Evolutionary conservation across 2,329 filamentous ascomycete species (phyloP).

Genomic region (Harringtonia lauricola): DNA sequence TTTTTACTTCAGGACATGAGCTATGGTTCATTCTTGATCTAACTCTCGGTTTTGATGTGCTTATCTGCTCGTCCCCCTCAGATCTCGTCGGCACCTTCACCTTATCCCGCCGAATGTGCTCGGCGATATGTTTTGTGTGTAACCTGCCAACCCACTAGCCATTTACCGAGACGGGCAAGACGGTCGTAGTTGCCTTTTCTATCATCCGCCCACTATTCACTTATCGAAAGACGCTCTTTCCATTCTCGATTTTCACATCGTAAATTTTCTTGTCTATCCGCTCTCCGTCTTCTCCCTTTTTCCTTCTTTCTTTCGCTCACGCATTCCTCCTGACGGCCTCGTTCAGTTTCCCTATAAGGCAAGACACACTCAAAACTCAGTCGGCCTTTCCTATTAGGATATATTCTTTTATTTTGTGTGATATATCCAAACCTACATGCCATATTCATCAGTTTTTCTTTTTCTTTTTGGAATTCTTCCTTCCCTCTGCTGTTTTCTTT

Average conservation of each 20-base stretch:
- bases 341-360: constrained; percentile 1
- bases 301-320: neutral
- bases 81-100: too few species aligned
- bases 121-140: too few species aligned
- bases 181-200: too few species aligned
- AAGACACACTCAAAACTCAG: neutral
- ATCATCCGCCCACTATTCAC: neutral
- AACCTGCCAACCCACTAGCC: too few species aligned
- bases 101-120: too few species aligned
- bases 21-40: too few species aligned
- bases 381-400: constrained; percentile 7
- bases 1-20: too few species aligned
- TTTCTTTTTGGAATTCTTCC: constrained; percentile 1
- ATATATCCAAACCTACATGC: neutral
- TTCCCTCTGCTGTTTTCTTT: neutral
- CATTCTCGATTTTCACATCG: neutral
- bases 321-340: neutral
- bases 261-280: too few species aligned
- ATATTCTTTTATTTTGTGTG: neutral
- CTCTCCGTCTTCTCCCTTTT: neutral
- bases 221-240: neutral
- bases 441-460: neutral
- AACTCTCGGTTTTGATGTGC: too few species aligned
- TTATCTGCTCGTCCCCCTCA: too few species aligned
- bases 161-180: too few species aligned